phyloP scores from a whole-genome alignment of 805 yeast species.

The Hyphopichia homilentoma region DNA sequence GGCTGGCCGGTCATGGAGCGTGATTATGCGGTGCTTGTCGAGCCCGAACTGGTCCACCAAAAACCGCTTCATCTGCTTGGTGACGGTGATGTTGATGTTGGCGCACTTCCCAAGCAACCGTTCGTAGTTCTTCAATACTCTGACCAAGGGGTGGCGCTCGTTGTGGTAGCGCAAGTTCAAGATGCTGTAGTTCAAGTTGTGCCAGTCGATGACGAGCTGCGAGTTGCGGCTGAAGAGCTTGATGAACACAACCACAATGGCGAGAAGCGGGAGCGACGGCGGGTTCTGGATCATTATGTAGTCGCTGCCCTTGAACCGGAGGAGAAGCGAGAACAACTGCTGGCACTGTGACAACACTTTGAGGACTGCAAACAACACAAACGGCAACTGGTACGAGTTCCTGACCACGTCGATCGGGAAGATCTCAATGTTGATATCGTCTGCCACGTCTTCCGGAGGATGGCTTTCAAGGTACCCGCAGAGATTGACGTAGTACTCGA shows the following conservation, averaged over 20 bases:
- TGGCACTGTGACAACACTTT: conserved; percentile 61
- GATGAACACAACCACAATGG: conserved; percentile 56
- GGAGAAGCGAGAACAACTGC: conserved; percentile 45
- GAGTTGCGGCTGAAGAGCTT: conserved; percentile 49
- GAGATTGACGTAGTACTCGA: conserved; percentile 71
- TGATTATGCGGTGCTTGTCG: conserved; percentile 42
- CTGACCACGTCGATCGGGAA: conserved; percentile 40
- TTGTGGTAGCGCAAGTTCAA: conserved; percentile 60
- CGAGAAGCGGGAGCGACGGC: conserved; percentile 81
- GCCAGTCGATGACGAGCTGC: conserved; percentile 88
- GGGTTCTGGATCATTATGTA: conserved; percentile 85
- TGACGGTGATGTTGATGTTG: conserved; percentile 74
- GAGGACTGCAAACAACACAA: conserved; percentile 48
- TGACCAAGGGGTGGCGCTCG: conserved; percentile 58
- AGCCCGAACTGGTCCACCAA: conserved; percentile 56
- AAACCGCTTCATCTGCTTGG: conserved; percentile 64
- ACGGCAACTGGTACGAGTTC: conserved; percentile 45
- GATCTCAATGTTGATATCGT: conserved; percentile 50
- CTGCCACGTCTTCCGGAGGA: conserved; percentile 48
- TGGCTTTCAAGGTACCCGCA: conserved; percentile 75
- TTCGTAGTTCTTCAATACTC: conserved; percentile 62
- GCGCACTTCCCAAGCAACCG: conserved; percentile 57
- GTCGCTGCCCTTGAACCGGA: conserved; percentile 56
- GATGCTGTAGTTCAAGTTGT: conserved; percentile 84
- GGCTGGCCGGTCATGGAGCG: conserved; percentile 86